Evolutionary conservation across 2,329 filamentous ascomycete genomes (phyloP).

Genomic region (Westerdykella aurantiaca): DNA sequence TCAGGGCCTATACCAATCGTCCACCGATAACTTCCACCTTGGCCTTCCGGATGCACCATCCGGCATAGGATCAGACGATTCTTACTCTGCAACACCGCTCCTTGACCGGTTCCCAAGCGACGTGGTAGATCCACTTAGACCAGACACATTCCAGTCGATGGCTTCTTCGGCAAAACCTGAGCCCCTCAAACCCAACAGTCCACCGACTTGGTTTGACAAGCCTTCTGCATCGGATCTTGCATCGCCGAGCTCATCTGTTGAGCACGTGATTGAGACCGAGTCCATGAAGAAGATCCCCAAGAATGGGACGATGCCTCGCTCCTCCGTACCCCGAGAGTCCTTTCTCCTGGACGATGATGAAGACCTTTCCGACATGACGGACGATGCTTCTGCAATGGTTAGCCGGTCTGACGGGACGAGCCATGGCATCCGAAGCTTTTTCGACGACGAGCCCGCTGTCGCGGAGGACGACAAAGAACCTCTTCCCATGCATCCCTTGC

Average conservation of each 20-base stretch:
- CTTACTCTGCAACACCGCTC: slow-evolving; percentile 71
- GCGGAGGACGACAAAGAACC: slow-evolving; percentile 28
- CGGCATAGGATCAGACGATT: slow-evolving; percentile 60
- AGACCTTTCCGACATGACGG: slow-evolving; percentile 50
- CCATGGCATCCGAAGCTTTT: slow-evolving; percentile 44
- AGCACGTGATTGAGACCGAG: slow-evolving; percentile 48
- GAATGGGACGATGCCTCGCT: slow-evolving; percentile 39
- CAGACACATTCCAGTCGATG: slow-evolving; percentile 43
- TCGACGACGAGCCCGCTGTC: slow-evolving; percentile 42
- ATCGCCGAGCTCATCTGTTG: slow-evolving; percentile 46
- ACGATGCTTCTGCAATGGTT: slow-evolving; percentile 45
- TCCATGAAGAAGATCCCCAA: slow-evolving; percentile 46
- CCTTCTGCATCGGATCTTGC: slow-evolving; percentile 5
- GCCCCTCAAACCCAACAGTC: slow-evolving; percentile 22
- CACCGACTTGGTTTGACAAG: slow-evolving; percentile 8
- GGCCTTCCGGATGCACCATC: slow-evolving; percentile 24
- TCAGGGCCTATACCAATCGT: slow-evolving; percentile 28
- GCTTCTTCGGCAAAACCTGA: slow-evolving; percentile 39
- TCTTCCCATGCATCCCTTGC: slow-evolving; percentile 29
- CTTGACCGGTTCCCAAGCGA: slow-evolving; percentile 58
- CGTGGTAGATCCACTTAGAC: slow-evolving; percentile 13
- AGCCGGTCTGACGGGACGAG: slow-evolving; percentile 36
- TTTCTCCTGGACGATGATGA: slow-evolving; percentile 52
- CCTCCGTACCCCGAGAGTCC: slow-evolving; percentile 33
- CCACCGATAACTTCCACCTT: slow-evolving; percentile 26